A percentile compares a stretch with the other conserved stretches of the same genome.
Evolutionary conservation across 2,329 filamentous ascomycete genomes (phyloP).

Genomic region (Hyphodiscus sp.): DNA sequence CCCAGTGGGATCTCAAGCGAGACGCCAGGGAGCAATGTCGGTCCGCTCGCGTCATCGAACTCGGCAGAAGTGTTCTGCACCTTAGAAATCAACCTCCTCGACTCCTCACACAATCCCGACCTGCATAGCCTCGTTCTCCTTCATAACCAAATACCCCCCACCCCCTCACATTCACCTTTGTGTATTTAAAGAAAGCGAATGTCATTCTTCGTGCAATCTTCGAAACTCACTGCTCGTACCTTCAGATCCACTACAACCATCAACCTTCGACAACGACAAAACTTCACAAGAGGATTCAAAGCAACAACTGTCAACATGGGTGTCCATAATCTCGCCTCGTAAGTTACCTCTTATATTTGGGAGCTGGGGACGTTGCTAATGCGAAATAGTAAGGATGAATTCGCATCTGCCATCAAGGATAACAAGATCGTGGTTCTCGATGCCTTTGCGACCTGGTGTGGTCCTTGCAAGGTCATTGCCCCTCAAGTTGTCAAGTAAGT

Average conservation of each 20-base stretch:
- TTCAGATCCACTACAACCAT: conserved; percentile 4
- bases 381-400: conserved; percentile 49
- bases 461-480: conserved; percentile 87
- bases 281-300: conserved; percentile 26
- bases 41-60: conserved; percentile 5
- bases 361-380: conserved; percentile 15
- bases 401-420: conserved; percentile 45
- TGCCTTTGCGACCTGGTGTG: conserved; percentile 87
- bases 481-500: conserved; percentile 64
- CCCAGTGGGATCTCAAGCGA: background rate
- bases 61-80: background rate
- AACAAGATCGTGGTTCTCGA: conserved; percentile 70
- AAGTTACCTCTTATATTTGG: conserved; percentile 15
- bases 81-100: conserved; percentile 13
- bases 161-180: background rate
- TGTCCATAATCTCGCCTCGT: conserved; percentile 40
- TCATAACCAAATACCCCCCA: background rate
- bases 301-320: conserved; percentile 37
- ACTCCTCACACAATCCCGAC: background rate
- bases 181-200: conserved; percentile 6
- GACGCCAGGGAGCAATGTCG: background rate
- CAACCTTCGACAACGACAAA: background rate
- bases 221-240: conserved; percentile 9
- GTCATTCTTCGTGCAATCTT: conserved; percentile 14
- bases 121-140: background rate